A percentile compares a stretch with the other conserved stretches of the same genome.
Conservation (phyloP, 495 filamentous ascomycete species). For the Halenospora varia region DNA sequence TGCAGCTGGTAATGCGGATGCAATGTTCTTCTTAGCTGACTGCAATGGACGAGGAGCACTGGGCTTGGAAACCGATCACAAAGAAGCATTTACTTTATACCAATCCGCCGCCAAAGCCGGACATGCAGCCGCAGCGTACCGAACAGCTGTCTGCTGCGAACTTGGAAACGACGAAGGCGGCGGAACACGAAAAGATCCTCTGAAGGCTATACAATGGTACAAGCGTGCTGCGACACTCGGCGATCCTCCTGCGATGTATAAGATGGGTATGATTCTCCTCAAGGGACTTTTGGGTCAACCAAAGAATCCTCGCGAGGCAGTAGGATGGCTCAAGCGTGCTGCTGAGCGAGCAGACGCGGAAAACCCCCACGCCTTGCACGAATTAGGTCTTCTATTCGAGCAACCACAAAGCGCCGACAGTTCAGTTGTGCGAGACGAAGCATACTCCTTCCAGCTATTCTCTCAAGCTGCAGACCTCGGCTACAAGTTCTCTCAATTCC, state of each 20-base stretch:
- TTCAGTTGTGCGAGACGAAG: slow-evolving; percentile 72
- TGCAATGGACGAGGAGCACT: slow-evolving; percentile 74
- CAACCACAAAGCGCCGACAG: slow-evolving; percentile 57
- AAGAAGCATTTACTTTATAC: slow-evolving; percentile 88
- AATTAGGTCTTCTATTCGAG: slow-evolving; percentile 84
- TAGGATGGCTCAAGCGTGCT: slow-evolving; percentile 88
- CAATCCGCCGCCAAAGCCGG: slow-evolving; percentile 88
- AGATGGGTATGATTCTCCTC: slow-evolving; percentile 91
- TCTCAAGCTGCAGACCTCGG: slow-evolving; percentile 83
- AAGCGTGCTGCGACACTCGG: slow-evolving; percentile 86
- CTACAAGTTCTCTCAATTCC: slow-evolving; percentile 93
- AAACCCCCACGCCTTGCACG: slow-evolving; percentile 94
- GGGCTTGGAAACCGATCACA: slow-evolving; percentile 71
- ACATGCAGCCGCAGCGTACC: slow-evolving; percentile 83
- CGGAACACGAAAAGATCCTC: slow-evolving; percentile 82
- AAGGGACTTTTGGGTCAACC: slow-evolving; percentile 92
- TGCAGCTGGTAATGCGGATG: slow-evolving; percentile 61
- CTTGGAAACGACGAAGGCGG: slow-evolving; percentile 92
- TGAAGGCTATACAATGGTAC: slow-evolving; percentile 98
- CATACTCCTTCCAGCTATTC: slow-evolving; percentile 75
- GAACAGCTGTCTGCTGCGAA: slow-evolving; percentile 95
- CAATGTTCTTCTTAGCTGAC: slow-evolving; percentile 92
- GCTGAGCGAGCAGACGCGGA: slow-evolving; percentile 83
- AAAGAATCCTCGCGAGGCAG: slow-evolving; percentile 77
- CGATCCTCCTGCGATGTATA: slow-evolving; percentile 94